Evolutionary conservation across 129 eudicot species (phyloP).

Genomic region (Tagetes patula): DNA sequence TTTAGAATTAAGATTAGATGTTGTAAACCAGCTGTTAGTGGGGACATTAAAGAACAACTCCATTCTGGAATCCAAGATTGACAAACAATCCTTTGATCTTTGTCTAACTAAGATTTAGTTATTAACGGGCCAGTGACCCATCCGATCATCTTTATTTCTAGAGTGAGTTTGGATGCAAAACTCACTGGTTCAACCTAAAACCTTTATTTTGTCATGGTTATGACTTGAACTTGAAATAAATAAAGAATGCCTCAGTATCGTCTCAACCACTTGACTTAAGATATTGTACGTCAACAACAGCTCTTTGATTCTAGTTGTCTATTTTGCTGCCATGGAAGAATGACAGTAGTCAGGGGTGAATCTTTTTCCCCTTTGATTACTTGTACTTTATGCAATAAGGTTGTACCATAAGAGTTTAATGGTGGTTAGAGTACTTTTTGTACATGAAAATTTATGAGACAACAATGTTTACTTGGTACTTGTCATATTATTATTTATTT

Average conservation of each 20-base stretch:
- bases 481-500: neutral
- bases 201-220: too few relatives aligned
- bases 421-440: constrained; percentile 5
- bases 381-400: constrained; percentile 17
- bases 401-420: constrained; percentile 9
- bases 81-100: constrained; percentile 27
- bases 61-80: constrained; percentile 29
- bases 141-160: too few relatives aligned
- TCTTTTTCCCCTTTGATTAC: constrained; percentile 2
- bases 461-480: constrained; percentile 5
- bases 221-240: too few relatives aligned
- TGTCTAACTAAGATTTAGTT: too few relatives aligned
- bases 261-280: too few relatives aligned
- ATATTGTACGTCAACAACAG: neutral
- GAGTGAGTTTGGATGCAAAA: too few relatives aligned
- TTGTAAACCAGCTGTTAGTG: constrained; percentile 46
- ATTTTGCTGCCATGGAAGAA: constrained; percentile 13
- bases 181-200: too few relatives aligned
- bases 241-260: too few relatives aligned
- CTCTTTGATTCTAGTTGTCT: constrained; percentile 20
- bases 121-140: too few relatives aligned
- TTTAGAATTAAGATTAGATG: constrained; percentile 35
- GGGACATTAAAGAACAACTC: constrained; percentile 38
- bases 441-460: constrained; percentile 14
- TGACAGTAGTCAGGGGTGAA: constrained; percentile 5